These are phyloP conservation scores for Perilla frutescens DNA, from an alignment of 257 asterid genomes.

Conservation along the genomic window DNA sequence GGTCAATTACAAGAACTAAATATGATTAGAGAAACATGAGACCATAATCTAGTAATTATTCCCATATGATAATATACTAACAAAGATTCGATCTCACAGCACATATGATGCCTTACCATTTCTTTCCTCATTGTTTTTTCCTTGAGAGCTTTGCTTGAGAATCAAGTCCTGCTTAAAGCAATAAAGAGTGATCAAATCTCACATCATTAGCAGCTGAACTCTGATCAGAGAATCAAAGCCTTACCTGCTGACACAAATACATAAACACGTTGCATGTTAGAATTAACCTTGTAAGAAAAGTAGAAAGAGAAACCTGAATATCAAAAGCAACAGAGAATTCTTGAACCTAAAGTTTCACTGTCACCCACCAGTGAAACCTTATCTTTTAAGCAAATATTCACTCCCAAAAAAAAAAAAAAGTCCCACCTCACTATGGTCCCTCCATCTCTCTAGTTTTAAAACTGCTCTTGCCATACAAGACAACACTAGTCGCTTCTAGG, in stretches of 20 bases:
- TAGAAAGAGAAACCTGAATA: slow-evolving; percentile 36
- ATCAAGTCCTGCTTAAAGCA: slow-evolving; percentile 58
- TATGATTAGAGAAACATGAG: slow-evolving; percentile 1
- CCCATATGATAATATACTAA: slow-evolving; percentile 1
- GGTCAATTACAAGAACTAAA: background rate
- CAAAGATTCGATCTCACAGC: background rate
- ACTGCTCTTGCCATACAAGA: slow-evolving; percentile 39
- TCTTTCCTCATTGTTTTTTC: slow-evolving; percentile 4
- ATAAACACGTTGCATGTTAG: slow-evolving; percentile 33
- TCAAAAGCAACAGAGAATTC: slow-evolving; percentile 55
- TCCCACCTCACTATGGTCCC: slow-evolving; percentile 57
- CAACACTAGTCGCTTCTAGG: slow-evolving; percentile 36
- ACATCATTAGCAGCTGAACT: slow-evolving; percentile 23
- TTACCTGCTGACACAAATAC: slow-evolving; percentile 36
- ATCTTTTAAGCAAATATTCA: slow-evolving; percentile 88
- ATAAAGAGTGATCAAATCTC: slow-evolving; percentile 35
- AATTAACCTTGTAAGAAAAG: slow-evolving; percentile 34
- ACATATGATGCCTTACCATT: slow-evolving; percentile 19
- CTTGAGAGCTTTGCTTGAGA: slow-evolving; percentile 63
- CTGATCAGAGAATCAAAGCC: slow-evolving; percentile 32
- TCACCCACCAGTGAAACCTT: slow-evolving; percentile 72
- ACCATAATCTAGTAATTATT: slow-evolving; percentile 1
- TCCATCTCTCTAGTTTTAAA: slow-evolving; percentile 44
- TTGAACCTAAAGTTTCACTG: slow-evolving; percentile 75
- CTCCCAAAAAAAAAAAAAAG: slow-evolving; percentile 45